These are phyloP conservation scores for barrel medic (Medicago truncatula) DNA, from an alignment of 306 rosid species.

Conservation along the genomic window DNA sequence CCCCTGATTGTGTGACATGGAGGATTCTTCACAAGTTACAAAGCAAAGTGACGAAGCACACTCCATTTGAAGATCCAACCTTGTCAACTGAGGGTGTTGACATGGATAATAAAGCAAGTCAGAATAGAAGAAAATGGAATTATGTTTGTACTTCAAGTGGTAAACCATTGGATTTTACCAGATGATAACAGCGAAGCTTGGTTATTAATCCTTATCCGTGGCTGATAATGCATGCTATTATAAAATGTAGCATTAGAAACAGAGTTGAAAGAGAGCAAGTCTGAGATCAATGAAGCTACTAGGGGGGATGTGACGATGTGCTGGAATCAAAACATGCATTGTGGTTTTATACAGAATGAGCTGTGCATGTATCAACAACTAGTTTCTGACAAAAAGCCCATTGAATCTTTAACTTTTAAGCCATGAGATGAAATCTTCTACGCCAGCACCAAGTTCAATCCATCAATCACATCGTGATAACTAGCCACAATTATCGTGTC, in stretches of 20 bases:
- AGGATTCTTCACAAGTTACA: constrained; percentile 80
- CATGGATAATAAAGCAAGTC: constrained; percentile 25
- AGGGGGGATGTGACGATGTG: background rate
- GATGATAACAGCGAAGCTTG: constrained; percentile 4
- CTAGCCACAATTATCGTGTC: background rate
- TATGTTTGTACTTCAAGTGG: background rate
- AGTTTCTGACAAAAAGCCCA: background rate
- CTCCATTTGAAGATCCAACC: constrained; percentile 44
- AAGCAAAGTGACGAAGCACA: constrained; percentile 35
- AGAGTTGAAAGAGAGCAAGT: constrained; percentile 14
- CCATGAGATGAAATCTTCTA: constrained; percentile 8
- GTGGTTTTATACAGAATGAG: constrained; percentile 10
- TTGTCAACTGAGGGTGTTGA: constrained; percentile 35
- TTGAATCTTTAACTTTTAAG: background rate
- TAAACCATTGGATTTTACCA: constrained; percentile 11
- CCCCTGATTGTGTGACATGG: constrained; percentile 88
- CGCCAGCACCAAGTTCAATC: too few species aligned
- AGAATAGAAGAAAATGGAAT: constrained; percentile 12
- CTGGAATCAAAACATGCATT: constrained; percentile 17
- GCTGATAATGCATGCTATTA: constrained; percentile 7
- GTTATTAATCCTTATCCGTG: background rate
- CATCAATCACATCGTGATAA: constrained; percentile 3
- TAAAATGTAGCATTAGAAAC: constrained; percentile 2
- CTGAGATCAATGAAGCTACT: background rate
- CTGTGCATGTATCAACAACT: constrained; percentile 1